Evolutionary conservation across 768 basidiomycete species (phyloP).

Genomic region (Kwoniella bestiolae): DNA sequence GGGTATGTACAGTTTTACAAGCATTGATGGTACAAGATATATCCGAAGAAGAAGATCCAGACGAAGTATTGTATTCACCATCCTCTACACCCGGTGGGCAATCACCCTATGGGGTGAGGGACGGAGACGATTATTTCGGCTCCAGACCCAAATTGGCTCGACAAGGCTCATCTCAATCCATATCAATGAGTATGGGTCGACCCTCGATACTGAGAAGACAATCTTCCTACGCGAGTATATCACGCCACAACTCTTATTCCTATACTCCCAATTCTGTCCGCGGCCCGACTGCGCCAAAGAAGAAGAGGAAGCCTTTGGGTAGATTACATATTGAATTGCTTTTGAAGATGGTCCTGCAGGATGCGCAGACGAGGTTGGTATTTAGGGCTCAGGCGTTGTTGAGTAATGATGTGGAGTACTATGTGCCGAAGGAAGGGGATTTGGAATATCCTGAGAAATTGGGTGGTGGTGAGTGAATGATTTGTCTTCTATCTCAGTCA

Average conservation of each 20-base stretch:
- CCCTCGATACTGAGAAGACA: slow-evolving; percentile 20
- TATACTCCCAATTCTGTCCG: not conserved
- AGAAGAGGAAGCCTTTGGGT: slow-evolving; percentile 58
- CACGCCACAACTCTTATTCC: slow-evolving; percentile 2
- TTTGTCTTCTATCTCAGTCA: too few species aligned
- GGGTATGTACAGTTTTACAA: slow-evolving; percentile 94
- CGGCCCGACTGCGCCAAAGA: not conserved
- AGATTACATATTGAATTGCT: slow-evolving; percentile 78
- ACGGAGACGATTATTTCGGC: slow-evolving; percentile 31
- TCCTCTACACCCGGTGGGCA: slow-evolving; percentile 16
- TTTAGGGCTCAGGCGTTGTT: slow-evolving; percentile 95
- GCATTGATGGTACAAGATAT: slow-evolving; percentile 94
- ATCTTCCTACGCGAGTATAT: slow-evolving; percentile 15
- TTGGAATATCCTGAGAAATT: slow-evolving; percentile 85
- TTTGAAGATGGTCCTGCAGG: slow-evolving; percentile 87
- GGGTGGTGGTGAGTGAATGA: slow-evolving; percentile 62
- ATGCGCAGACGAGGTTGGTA: slow-evolving; percentile 91
- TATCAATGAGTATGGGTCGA: slow-evolving; percentile 1
- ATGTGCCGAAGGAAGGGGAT: slow-evolving; percentile 74
- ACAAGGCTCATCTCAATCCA: slow-evolving; percentile 11
- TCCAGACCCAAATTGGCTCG: slow-evolving; percentile 11
- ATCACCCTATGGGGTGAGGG: slow-evolving; percentile 7
- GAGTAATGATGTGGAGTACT: slow-evolving; percentile 84
- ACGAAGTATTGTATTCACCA: slow-evolving; percentile 24
- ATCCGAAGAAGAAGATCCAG: slow-evolving; percentile 24